phyloP scores from a whole-genome alignment of 305 asterid species.

The Solanum chacoense region DNA sequence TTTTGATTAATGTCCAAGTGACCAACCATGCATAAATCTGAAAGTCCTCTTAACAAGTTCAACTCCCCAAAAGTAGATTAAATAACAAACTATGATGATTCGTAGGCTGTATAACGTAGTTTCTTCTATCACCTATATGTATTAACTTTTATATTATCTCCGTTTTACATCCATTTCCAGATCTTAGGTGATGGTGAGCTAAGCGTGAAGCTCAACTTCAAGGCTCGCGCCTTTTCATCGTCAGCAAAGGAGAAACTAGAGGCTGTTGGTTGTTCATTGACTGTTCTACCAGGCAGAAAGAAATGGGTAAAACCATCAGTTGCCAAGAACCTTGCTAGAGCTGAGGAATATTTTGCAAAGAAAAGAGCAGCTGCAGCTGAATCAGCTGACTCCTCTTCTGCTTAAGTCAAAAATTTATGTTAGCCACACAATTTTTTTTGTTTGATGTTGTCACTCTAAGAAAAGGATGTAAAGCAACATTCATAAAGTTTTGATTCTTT shows the following conservation, averaged over 20 bases:
- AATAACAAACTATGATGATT: background rate
- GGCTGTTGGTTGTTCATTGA: slow-evolving; percentile 68
- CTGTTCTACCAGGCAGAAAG: slow-evolving; percentile 74
- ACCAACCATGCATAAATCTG: background rate
- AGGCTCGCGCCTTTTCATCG: slow-evolving; percentile 82
- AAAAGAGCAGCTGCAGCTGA: slow-evolving; percentile 49
- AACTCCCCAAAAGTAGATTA: background rate
- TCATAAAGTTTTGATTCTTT: background rate
- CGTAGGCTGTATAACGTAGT: background rate
- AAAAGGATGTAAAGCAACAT: slow-evolving; percentile 16
- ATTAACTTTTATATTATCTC: background rate
- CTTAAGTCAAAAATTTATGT: slow-evolving; percentile 17
- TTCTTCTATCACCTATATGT: background rate
- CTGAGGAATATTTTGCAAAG: slow-evolving; percentile 85
- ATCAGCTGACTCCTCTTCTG: slow-evolving; percentile 30
- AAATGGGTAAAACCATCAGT: slow-evolving; percentile 97
- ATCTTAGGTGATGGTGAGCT: slow-evolving; percentile 84
- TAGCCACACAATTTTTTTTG: background rate
- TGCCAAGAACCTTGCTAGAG: slow-evolving; percentile 79
- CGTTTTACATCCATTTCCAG: slow-evolving; percentile 20
- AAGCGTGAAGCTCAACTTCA: slow-evolving; percentile 57
- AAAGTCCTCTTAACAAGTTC: background rate
- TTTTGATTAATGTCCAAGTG: background rate
- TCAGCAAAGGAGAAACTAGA: slow-evolving; percentile 79
- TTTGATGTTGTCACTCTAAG: slow-evolving; percentile 6